Conservation (phyloP, 805 yeast genomes). For the Diddensiella santjacobensis region DNA sequence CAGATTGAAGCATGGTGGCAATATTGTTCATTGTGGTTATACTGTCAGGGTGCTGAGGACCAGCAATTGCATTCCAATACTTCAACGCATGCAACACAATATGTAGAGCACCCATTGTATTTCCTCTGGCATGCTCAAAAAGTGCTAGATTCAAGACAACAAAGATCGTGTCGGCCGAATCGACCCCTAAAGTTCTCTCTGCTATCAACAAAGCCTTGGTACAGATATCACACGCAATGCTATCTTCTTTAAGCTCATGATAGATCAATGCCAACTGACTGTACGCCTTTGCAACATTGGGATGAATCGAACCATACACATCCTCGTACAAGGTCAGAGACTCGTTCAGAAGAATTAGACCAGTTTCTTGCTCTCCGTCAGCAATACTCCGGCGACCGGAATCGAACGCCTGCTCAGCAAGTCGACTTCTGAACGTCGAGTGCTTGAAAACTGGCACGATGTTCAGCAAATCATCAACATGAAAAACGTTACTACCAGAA, state of each 20-base stretch:
- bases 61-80: constrained; percentile 56
- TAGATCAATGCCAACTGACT: constrained; percentile 62
- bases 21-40: constrained; percentile 60
- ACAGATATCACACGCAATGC: constrained; percentile 59
- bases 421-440: constrained; percentile 58
- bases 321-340: constrained; percentile 73
- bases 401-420: constrained; percentile 64
- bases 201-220: constrained; percentile 67
- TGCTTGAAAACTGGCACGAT: constrained; percentile 76
- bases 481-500: constrained; percentile 32
- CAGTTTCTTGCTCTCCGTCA: constrained; percentile 42
- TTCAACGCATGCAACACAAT: constrained; percentile 57
- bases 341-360: constrained; percentile 62
- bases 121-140: constrained; percentile 60
- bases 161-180: constrained; percentile 70
- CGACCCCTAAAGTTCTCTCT: constrained; percentile 80
- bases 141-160: constrained; percentile 71
- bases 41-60: constrained; percentile 64
- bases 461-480: constrained; percentile 60
- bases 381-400: constrained; percentile 33
- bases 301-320: constrained; percentile 75
- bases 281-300: constrained; percentile 71
- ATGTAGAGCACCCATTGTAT: constrained; percentile 57
- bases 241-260: constrained; percentile 52
- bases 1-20: constrained; percentile 54